These are phyloP conservation scores for Prunus salicina DNA, from an alignment of 306 rosid genomes.

Conservation along the genomic window DNA sequence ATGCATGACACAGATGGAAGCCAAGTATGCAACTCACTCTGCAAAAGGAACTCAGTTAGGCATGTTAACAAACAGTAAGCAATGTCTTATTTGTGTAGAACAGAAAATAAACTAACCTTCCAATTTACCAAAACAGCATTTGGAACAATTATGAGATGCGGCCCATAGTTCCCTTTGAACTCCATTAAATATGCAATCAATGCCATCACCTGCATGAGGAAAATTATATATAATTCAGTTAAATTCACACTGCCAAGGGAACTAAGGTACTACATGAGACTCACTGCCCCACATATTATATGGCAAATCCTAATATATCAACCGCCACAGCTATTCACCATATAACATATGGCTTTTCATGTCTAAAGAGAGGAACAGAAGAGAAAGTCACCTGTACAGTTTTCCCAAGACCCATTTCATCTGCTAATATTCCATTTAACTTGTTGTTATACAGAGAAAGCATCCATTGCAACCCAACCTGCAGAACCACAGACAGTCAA, in stretches of 20 bases:
- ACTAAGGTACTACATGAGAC: conserved; percentile 7
- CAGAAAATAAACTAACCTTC: conserved; percentile 57
- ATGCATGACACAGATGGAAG: conserved; percentile 95
- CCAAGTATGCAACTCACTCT: conserved; percentile 94
- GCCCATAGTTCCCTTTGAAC: conserved; percentile 97
- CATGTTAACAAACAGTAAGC: conserved; percentile 15
- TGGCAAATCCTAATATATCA: conserved; percentile 14
- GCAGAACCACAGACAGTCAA: conserved; percentile 23
- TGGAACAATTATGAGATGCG: conserved; percentile 98
- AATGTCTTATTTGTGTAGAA: conserved; percentile 1
- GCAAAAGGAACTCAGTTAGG: conserved; percentile 36
- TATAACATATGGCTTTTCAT: background rate
- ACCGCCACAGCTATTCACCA: background rate
- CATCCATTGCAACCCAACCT: conserved; percentile 99
- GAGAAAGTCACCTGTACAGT: conserved; percentile 81
- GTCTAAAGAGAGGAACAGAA: conserved; percentile 6
- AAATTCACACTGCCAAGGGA: conserved; percentile 3
- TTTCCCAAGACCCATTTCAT: conserved; percentile 99
- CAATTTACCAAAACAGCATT: conserved; percentile 99
- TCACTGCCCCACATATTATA: conserved; percentile 5
- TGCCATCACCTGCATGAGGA: conserved; percentile 81
- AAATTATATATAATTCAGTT: conserved; percentile 16
- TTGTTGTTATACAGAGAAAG: conserved; percentile 97
- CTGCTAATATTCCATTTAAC: conserved; percentile 94
- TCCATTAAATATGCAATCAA: conserved; percentile 98